Evolutionary conservation across 2,329 filamentous ascomycete genomes (phyloP), one percentile per base, ranked within the genome.

Genomic region (Claviceps quebecensis): DNA sequence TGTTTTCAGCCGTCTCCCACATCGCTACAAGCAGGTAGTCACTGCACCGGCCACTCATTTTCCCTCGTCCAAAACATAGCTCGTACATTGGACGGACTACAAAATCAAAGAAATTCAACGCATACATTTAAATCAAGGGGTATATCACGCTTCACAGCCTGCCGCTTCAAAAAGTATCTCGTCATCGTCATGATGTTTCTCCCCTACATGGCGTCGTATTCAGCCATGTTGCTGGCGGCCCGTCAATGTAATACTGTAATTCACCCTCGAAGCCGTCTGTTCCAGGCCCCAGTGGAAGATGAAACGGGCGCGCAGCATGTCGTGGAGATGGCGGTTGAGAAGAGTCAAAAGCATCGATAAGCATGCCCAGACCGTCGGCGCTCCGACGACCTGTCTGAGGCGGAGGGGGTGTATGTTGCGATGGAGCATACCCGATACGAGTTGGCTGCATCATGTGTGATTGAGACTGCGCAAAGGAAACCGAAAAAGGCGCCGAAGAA

Each of bases 221-320:
- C 37, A 56, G 39, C 55, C 54, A 56, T 26, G 48, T 51, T 19
- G 50, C 49, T 4, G 56, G 36, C 1, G 65, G 59, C 2, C 71
- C 72, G 40, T 71, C 63, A 23, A 73, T 65, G 51, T 70, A 70
- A 46, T 65, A 67, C 54, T 70, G 69, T 49, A 76, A 57, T 58
- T 75, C 73, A 8, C 60, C 63, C 54, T 73, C 69, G 53, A 70
- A 76, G 1, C 72, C 72, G 51, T 75, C 73, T 44, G 67, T 67
- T 7, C 62, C 58, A n/a, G 66, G 63, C 2, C 60, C 61, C 4
- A 69, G 58, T 38, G 51, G 54, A 14, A 54, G 49, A 9, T 56
- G 54, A 13, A 51, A 56, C 1, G 34, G 14, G 9, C 53, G 45
- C 22, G n/a, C 16, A 34, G 36, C 39, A 47, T 60, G 62, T 3